Conservation (phyloP, 495 filamentous ascomycete genomes). For the Aspergillus nanangensis region DNA sequence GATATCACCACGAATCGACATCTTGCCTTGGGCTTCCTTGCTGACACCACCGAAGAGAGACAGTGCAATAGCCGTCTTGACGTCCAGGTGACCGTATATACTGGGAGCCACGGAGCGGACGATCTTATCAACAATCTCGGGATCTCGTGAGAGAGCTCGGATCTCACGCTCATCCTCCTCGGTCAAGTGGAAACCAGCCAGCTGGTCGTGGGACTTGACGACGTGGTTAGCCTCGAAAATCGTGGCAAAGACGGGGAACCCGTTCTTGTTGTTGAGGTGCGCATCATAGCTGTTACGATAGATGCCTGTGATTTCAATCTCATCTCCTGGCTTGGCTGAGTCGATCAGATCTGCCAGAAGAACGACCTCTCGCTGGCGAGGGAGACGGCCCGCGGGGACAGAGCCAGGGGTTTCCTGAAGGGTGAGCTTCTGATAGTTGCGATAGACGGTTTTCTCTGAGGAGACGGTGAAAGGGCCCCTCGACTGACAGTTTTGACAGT, state of each 20-base stretch:
- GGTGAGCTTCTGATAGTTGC: slow-evolving; percentile 97
- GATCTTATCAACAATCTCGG: slow-evolving; percentile 91
- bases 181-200: slow-evolving; percentile 93
- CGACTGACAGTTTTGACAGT: slow-evolving; percentile 96
- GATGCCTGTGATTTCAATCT: slow-evolving; percentile 94
- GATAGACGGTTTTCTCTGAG: slow-evolving; percentile 97
- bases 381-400: slow-evolving; percentile 92
- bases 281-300: slow-evolving; percentile 99
- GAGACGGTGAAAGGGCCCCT: slow-evolving; percentile 94
- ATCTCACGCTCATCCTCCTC: slow-evolving; percentile 95
- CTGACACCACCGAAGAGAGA: slow-evolving; percentile 94
- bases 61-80: slow-evolving; percentile 94
- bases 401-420: slow-evolving; percentile 97
- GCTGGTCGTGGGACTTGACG: slow-evolving; percentile 94
- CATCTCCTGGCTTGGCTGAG: slow-evolving; percentile 93
- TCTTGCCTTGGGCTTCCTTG: slow-evolving; percentile 83
- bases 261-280: slow-evolving; percentile 96
- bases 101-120: slow-evolving; percentile 91
- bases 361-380: slow-evolving; percentile 91
- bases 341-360: slow-evolving; percentile 97
- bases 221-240: slow-evolving; percentile 97
- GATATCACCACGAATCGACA: slow-evolving; percentile 93
- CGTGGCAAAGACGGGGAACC: slow-evolving; percentile 97
- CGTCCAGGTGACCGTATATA: slow-evolving; percentile 95
- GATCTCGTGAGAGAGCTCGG: slow-evolving; percentile 78